These are phyloP conservation scores for Saccharomyces jurei DNA, from an alignment of 805 yeast genomes.

Conservation along the genomic window DNA sequence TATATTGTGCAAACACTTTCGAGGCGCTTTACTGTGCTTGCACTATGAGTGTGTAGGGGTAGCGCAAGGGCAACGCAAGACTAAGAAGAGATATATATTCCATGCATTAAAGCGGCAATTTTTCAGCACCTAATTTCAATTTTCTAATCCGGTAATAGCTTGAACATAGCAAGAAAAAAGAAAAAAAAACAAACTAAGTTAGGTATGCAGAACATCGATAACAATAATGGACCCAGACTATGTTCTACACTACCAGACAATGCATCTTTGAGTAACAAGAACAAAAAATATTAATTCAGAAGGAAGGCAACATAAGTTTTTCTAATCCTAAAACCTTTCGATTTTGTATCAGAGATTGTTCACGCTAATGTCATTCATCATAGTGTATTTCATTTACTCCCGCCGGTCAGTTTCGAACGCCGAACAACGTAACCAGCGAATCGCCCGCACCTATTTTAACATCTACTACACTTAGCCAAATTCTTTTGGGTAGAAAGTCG, in stretches of 20 bases:
- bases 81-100: neutral
- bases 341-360: slow-evolving; percentile 34
- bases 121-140: neutral
- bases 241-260: neutral
- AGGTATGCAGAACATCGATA: neutral
- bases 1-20: neutral
- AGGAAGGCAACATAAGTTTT: slow-evolving; percentile 36
- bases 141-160: neutral
- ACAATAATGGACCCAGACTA: neutral
- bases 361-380: slow-evolving; percentile 34
- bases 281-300: slow-evolving; percentile 22
- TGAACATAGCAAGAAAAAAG: neutral
- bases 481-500: neutral
- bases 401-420: neutral
- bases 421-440: neutral
- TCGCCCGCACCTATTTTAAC: neutral
- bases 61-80: neutral
- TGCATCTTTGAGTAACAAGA: neutral
- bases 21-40: neutral
- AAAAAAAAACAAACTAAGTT: neutral
- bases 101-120: neutral
- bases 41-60: neutral
- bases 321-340: slow-evolving; percentile 27
- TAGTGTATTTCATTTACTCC: slow-evolving; percentile 5
- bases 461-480: neutral